phyloP scores from a whole-genome alignment of 2,329 filamentous ascomycete species.

The Hypoxylon sp. region DNA sequence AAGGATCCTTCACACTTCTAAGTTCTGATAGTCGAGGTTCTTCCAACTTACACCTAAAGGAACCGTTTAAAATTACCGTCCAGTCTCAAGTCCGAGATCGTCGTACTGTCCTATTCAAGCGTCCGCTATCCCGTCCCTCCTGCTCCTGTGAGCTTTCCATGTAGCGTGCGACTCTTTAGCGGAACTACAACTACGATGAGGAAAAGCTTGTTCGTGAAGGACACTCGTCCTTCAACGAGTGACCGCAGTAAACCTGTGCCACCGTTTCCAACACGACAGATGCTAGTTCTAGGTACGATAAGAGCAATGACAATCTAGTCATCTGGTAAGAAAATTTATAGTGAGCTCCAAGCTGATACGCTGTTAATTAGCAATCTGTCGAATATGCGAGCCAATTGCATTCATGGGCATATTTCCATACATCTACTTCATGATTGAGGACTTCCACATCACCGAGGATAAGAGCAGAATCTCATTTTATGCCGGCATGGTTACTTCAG shows the following conservation, averaged over 20 bases:
- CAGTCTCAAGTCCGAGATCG: constrained; percentile 15
- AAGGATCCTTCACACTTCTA: constrained; percentile 11
- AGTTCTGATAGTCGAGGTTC: constrained; percentile 9
- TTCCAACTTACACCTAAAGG: constrained; percentile 17
- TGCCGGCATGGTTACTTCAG: constrained; percentile 94
- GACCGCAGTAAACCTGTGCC: constrained; percentile 43
- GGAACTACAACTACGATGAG: constrained; percentile 45
- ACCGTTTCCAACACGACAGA: constrained; percentile 57
- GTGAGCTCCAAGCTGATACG: constrained; percentile 31
- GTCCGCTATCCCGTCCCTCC: constrained; percentile 8
- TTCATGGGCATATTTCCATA: constrained; percentile 99
- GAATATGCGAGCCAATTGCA: constrained; percentile 97
- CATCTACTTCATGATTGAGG: constrained; percentile 96
- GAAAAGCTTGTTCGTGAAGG: constrained; percentile 47
- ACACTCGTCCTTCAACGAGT: constrained; percentile 40
- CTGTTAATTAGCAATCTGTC: constrained; percentile 78
- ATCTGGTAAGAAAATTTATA: constrained; percentile 13
- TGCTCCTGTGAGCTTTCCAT: constrained; percentile 38
- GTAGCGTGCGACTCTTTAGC: constrained; percentile 35
- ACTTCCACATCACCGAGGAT: constrained; percentile 87
- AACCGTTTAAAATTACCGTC: constrained; percentile 13
- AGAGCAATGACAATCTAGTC: constrained; percentile 8
- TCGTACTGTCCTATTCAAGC: constrained; percentile 23
- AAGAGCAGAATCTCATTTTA: constrained; percentile 88
- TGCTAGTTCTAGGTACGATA: constrained; percentile 57